These are phyloP conservation scores for Cymbopogon citratus DNA, from an alignment of 176 grass and related monocot species.

Conservation along the genomic window DNA sequence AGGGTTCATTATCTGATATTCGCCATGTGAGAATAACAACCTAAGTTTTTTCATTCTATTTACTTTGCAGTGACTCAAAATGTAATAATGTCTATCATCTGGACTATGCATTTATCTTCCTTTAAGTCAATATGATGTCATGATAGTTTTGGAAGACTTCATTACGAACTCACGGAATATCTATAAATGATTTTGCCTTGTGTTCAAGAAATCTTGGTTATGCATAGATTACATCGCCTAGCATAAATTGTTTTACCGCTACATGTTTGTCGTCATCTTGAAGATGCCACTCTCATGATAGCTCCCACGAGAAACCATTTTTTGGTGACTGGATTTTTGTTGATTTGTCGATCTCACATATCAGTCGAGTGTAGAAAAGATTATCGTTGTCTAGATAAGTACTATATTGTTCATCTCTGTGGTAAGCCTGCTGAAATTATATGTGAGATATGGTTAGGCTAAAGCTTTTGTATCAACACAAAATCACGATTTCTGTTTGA, in stretches of 20 bases:
- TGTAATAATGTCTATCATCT: background rate
- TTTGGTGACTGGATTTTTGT: background rate
- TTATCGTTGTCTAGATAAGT: background rate
- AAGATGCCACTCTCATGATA: background rate
- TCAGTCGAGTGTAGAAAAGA: background rate
- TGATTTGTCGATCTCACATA: background rate
- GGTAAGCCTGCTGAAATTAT: background rate
- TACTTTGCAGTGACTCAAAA: background rate
- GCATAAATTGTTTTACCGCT: background rate
- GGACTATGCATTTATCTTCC: constrained; percentile 11
- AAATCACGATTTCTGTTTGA: background rate
- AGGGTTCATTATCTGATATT: constrained; percentile 88
- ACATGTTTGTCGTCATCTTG: background rate
- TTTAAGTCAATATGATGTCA: background rate
- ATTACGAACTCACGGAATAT: background rate
- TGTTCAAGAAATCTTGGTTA: background rate
- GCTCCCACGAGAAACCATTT: background rate
- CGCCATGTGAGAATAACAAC: constrained; percentile 60
- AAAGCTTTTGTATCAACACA: background rate
- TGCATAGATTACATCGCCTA: background rate
- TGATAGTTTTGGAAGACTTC: background rate
- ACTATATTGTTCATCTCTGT: background rate
- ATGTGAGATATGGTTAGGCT: background rate
- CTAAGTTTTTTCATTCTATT: background rate
- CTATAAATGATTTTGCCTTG: background rate